Evolutionary conservation across 177 flowering plant species (phyloP).

Genomic region (Vitis hybrid): DNA sequence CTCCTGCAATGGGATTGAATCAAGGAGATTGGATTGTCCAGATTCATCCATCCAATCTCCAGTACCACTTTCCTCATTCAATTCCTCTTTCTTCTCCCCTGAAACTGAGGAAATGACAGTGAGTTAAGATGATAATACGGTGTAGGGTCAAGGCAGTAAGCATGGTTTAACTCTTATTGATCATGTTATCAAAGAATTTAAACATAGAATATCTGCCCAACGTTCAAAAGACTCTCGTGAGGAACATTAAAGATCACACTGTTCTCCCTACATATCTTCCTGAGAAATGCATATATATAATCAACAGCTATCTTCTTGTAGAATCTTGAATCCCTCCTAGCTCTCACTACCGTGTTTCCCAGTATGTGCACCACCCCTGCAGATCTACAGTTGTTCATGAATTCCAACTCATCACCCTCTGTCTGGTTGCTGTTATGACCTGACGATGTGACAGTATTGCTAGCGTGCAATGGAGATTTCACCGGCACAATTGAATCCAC

Average conservation of each 20-base stretch:
- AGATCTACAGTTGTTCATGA: slow-evolving; percentile 53
- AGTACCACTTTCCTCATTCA: too few relatives aligned
- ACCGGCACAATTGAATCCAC: slow-evolving; percentile 55
- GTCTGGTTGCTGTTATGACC: slow-evolving; percentile 41
- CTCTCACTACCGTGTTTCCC: slow-evolving; percentile 68
- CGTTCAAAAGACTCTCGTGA: slow-evolving; percentile 76
- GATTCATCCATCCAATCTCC: too few relatives aligned
- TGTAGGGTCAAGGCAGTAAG: too few relatives aligned
- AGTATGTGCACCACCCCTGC: slow-evolving; percentile 80
- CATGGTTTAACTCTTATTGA: neutral
- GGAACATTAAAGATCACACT: slow-evolving; percentile 75
- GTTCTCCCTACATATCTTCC: slow-evolving; percentile 79
- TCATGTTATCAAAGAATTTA: slow-evolving; percentile 18
- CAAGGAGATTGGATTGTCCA: too few relatives aligned
- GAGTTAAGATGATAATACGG: too few relatives aligned
- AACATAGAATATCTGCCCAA: slow-evolving; percentile 76
- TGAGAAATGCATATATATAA: slow-evolving; percentile 72
- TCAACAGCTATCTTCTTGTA: slow-evolving; percentile 61
- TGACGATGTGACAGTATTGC: slow-evolving; percentile 24
- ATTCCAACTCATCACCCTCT: slow-evolving; percentile 60
- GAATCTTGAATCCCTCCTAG: slow-evolving; percentile 51
- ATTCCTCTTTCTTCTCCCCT: too few relatives aligned
- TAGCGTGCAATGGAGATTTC: slow-evolving; percentile 30
- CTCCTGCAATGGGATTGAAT: too few relatives aligned
- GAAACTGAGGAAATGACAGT: too few relatives aligned